phyloP scores from a whole-genome alignment of 164 flowering plant genomes.

The Tinospora cordifolia region DNA sequence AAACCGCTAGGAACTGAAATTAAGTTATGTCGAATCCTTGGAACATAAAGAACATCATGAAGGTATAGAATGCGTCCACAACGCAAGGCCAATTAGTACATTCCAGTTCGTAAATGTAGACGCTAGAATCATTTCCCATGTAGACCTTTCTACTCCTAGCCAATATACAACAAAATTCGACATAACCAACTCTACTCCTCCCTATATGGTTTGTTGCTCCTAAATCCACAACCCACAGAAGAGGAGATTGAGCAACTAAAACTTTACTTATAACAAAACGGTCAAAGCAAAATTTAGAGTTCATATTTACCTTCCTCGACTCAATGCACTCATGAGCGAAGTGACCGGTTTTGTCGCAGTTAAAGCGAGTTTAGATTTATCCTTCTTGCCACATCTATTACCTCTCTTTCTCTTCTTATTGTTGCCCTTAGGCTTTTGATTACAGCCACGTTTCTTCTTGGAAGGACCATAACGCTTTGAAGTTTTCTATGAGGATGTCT shows the following conservation, averaged over 20 bases:
- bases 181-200: neutral
- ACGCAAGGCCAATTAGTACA: too few species aligned
- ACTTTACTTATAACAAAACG: neutral
- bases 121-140: neutral
- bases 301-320: neutral
- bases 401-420: neutral
- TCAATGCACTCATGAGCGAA: neutral
- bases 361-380: neutral
- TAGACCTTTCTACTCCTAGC: neutral
- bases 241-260: slow-evolving; percentile 6
- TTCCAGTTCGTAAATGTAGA: too few species aligned
- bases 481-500: too few species aligned
- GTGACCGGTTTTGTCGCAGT: neutral
- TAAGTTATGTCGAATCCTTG: too few species aligned
- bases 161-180: neutral
- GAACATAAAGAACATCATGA: too few species aligned
- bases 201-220: slow-evolving; percentile 1
- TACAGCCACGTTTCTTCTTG: too few species aligned
- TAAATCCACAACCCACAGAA: too few species aligned
- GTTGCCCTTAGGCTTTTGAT: too few species aligned
- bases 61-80: too few species aligned
- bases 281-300: too few species aligned
- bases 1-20: too few species aligned
- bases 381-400: neutral
- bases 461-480: too few species aligned